Evolutionary conservation across 148 eudicot genomes (phyloP).

Genomic region (Silene latifolia): DNA sequence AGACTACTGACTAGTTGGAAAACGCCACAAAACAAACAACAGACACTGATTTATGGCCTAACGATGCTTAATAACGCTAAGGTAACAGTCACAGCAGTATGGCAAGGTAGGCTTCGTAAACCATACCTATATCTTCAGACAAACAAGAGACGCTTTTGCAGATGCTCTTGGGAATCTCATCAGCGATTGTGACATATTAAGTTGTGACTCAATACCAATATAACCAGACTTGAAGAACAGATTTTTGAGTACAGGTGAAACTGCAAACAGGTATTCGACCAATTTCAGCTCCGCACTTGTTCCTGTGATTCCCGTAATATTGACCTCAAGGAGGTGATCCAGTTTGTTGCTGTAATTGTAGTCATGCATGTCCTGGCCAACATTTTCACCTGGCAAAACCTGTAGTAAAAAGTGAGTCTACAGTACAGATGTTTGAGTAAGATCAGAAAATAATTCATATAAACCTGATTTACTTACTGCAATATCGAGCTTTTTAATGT

Average conservation of each 20-base stretch:
- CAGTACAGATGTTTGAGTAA: background rate
- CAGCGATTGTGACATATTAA: background rate
- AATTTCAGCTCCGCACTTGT: conserved; percentile 13
- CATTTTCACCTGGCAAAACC: background rate
- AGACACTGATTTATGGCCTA: too few relatives aligned
- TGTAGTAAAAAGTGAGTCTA: background rate
- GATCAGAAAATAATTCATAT: background rate
- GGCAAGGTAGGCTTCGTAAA: too few relatives aligned
- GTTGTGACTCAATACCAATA: background rate
- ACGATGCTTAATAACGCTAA: too few relatives aligned
- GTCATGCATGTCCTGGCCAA: background rate
- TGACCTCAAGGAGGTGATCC: background rate
- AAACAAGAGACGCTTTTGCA: conserved; percentile 5
- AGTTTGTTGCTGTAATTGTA: background rate
- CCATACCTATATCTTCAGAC: background rate
- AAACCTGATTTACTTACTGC: background rate
- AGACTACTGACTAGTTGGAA: too few relatives aligned
- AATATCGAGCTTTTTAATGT: background rate
- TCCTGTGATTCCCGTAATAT: conserved; percentile 3
- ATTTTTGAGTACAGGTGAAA: conserved; percentile 1
- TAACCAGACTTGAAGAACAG: background rate
- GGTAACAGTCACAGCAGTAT: too few relatives aligned
- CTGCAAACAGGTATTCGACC: conserved; percentile 6
- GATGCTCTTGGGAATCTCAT: conserved; percentile 10
- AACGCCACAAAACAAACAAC: too few relatives aligned